Conservation (phyloP, 805 yeast species). For the Pichia scutulata region DNA sequence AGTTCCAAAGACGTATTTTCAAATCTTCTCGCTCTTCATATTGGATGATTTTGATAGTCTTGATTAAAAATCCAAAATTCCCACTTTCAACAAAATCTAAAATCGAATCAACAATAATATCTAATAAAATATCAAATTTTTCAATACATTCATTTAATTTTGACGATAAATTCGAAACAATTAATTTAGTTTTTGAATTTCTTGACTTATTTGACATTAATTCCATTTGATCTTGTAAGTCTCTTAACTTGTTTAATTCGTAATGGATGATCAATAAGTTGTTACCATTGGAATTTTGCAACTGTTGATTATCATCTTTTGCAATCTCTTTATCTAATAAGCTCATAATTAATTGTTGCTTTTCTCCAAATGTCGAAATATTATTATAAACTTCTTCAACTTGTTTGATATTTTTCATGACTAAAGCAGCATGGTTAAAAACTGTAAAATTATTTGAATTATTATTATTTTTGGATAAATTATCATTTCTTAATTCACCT, state of each 20-base stretch:
- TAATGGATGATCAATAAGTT: conserved; percentile 63
- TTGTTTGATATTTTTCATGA: conserved; percentile 65
- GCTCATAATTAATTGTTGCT: conserved; percentile 41
- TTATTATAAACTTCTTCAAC: conserved; percentile 58
- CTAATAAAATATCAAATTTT: conserved; percentile 57
- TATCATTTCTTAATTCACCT: conserved; percentile 35
- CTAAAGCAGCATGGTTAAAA: conserved; percentile 56
- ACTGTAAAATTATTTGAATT: conserved; percentile 59
- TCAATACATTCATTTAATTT: conserved; percentile 42
- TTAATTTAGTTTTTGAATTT: conserved; percentile 55
- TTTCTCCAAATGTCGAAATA: conserved; percentile 47
- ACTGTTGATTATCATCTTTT: conserved; percentile 17
- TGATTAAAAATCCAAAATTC: conserved; percentile 58
- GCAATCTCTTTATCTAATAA: conserved; percentile 36
- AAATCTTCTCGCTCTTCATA: conserved; percentile 75
- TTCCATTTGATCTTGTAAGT: conserved; percentile 68
- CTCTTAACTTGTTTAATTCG: conserved; percentile 60
- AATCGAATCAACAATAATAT: conserved; percentile 56
- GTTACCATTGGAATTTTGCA: conserved; percentile 32
- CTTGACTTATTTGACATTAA: conserved; percentile 37
- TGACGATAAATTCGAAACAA: conserved; percentile 48
- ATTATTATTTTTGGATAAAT: conserved; percentile 35
- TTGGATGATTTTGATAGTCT: conserved; percentile 71
- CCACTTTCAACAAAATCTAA: conserved; percentile 62
- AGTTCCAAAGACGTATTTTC: conserved; percentile 31